Percentiles rank a stretch among this genome's conserved stretches.
phyloP scores from a whole-genome alignment of 495 filamentous ascomycete genomes.

The Gamarada debralockiae region DNA sequence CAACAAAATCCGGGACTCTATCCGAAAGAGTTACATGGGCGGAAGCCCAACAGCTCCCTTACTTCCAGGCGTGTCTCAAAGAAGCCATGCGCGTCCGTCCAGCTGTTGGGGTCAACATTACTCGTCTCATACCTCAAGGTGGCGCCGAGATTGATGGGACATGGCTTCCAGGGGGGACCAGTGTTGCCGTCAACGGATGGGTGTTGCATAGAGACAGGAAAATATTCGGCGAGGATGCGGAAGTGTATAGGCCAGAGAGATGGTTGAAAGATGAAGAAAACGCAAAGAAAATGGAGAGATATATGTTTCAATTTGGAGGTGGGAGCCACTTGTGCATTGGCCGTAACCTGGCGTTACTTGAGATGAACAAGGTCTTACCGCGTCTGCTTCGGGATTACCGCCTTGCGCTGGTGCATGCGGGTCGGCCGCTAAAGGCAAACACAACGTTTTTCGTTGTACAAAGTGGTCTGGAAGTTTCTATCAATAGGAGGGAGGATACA shows the following conservation, averaged over 20 bases:
- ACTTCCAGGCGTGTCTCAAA: constrained; percentile 46
- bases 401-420: constrained; percentile 44
- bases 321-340: constrained; percentile 53
- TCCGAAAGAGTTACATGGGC: constrained; percentile 34
- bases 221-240: constrained; percentile 58
- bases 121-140: constrained; percentile 38
- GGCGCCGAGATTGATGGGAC: constrained; percentile 43
- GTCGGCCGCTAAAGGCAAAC: constrained; percentile 39
- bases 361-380: constrained; percentile 54
- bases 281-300: constrained; percentile 42
- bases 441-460: constrained; percentile 54
- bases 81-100: constrained; percentile 43
- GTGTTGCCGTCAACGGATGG: constrained; percentile 36
- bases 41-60: constrained; percentile 39
- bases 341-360: constrained; percentile 49
- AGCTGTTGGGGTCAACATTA: constrained; percentile 28
- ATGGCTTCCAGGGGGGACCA: constrained; percentile 45
- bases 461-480: constrained; percentile 27
- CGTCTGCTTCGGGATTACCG: constrained; percentile 45
- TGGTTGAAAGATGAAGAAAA: constrained; percentile 54
- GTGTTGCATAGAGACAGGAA: constrained; percentile 27
- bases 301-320: constrained; percentile 51
- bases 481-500: constrained; percentile 18
- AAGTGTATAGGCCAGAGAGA: constrained; percentile 56
- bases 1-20: constrained; percentile 26